Conservation (phyloP, 148 eudicot genomes). For the Persicaria tinctoria region DNA sequence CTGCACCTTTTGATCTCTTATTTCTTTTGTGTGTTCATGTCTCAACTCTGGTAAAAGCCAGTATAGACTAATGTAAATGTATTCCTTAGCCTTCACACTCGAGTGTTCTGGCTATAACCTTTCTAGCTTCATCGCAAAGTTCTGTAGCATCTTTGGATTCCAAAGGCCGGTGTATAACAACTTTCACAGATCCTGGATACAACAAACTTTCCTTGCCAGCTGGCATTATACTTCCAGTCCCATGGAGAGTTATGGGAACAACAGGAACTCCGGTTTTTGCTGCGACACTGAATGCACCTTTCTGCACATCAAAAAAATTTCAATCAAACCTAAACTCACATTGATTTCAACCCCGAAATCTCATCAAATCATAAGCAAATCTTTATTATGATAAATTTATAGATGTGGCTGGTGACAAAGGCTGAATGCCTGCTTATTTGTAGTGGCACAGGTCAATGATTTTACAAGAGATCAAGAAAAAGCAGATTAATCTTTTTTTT, state of each 20-base stretch:
- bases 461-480: background rate
- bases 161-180: constrained; percentile 63
- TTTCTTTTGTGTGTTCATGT: constrained; percentile 3
- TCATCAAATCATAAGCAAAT: background rate
- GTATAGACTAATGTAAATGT: background rate
- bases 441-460: background rate
- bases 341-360: background rate
- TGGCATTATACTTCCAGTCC: constrained; percentile 95
- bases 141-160: constrained; percentile 52
- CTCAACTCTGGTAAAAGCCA: background rate
- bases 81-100: constrained; percentile 4
- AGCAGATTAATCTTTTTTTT: background rate
- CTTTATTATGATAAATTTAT: background rate
- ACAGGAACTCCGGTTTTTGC: constrained; percentile 76
- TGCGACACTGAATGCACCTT: constrained; percentile 97
- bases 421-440: background rate
- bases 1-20: background rate
- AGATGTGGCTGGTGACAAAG: background rate
- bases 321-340: background rate
- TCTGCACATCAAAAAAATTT: constrained; percentile 34
- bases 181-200: constrained; percentile 64
- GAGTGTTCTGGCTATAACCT: constrained; percentile 51
- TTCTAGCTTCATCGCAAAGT: constrained; percentile 63
- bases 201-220: constrained; percentile 60
- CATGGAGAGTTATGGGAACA: constrained; percentile 78